phyloP scores from a whole-genome alignment of 2,329 filamentous ascomycete genomes.

The Colletotrichum navitas region DNA sequence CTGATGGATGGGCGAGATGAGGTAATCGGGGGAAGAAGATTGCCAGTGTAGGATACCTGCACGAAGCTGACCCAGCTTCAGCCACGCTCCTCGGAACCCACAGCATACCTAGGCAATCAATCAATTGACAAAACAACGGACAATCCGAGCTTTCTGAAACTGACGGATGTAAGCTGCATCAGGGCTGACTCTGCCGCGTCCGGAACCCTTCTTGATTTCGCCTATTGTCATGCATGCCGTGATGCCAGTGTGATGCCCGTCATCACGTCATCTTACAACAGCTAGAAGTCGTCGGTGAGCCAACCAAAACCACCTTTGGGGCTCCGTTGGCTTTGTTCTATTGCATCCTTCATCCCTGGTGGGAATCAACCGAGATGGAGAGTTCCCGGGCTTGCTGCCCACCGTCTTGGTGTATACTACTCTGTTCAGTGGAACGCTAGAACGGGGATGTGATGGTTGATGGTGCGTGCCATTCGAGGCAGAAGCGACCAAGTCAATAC shows the following conservation, averaged over 20 bases:
- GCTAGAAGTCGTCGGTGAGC: no score
- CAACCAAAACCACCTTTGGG: not conserved
- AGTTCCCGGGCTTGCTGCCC: not conserved
- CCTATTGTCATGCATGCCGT: not conserved
- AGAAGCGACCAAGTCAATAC: not conserved
- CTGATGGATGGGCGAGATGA: slow-evolving; percentile 29
- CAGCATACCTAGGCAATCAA: not conserved
- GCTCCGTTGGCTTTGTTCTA: not conserved
- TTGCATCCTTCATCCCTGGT: not conserved
- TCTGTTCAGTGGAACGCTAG: slow-evolving; percentile 16
- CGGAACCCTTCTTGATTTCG: not conserved
- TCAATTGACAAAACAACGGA: not conserved
- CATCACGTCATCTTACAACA: no score
- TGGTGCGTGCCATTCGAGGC: not conserved
- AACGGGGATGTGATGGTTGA: not conserved
- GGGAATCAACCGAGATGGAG: slow-evolving; percentile 18
- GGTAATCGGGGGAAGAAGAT: slow-evolving; percentile 28
- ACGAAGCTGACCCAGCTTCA: slow-evolving; percentile 5
- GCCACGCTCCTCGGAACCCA: not conserved
- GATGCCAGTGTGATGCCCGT: not conserved
- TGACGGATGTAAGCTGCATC: not conserved
- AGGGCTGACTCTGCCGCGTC: not conserved
- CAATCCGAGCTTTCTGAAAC: not conserved
- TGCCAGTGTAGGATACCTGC: not conserved
- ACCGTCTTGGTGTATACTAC: not conserved